A percentile compares a stretch with the other conserved stretches of the same genome.
Conservation (phyloP, 306 rosid genomes). For the Leucaena leucocephala region DNA sequence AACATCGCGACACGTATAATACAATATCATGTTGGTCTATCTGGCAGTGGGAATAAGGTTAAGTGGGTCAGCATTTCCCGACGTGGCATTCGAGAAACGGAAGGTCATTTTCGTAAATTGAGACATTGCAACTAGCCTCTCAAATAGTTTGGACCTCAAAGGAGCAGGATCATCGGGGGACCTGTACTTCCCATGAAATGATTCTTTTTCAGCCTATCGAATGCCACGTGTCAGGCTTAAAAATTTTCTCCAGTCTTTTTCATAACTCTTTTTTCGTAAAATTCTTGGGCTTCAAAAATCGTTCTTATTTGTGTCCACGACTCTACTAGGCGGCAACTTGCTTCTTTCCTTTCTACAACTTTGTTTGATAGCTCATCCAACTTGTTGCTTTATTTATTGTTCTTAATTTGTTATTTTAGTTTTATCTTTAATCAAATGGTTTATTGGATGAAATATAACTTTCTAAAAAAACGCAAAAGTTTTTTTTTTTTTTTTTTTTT, state of each 20-base stretch:
- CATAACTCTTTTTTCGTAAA: not conserved
- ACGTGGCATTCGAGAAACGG: conserved; percentile 36
- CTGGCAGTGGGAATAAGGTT: conserved; percentile 1
- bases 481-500: too few relatives aligned
- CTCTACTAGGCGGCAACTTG: not conserved
- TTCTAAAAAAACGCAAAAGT: too few relatives aligned
- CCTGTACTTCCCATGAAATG: not conserved
- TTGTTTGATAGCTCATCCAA: not conserved
- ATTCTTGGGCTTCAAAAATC: not conserved
- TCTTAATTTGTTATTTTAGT: not conserved
- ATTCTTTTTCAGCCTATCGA: conserved; percentile 12
- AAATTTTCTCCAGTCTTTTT: not conserved
- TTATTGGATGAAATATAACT: not conserved
- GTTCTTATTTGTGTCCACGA: not conserved
- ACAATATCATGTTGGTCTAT: not conserved
- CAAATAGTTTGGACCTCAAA: conserved; percentile 20
- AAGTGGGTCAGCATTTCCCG: conserved; percentile 4
- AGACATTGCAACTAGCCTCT: not conserved
- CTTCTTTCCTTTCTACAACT: not conserved
- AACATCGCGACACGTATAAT: conserved; percentile 24
- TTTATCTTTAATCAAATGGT: not conserved
- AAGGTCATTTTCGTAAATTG: conserved; percentile 28
- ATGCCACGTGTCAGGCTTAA: conserved; percentile 16
- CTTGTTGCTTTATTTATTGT: not conserved
- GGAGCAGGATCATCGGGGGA: not conserved